Base-by-base conservation (phyloP, 2,329 filamentous ascomycete species). In the Trichophyton mentagrophytes region DNA sequence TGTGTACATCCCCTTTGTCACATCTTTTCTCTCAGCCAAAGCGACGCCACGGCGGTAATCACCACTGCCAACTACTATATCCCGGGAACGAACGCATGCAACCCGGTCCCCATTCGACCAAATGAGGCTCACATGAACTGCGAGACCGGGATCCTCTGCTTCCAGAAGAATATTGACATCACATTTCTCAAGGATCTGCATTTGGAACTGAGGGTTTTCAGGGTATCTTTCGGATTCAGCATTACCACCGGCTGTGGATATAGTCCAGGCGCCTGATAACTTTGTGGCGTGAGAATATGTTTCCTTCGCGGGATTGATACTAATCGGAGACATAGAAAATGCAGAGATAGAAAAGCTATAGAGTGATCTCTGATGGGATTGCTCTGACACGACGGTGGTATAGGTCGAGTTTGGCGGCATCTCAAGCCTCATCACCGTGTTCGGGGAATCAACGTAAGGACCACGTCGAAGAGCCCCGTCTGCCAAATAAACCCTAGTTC, bases 381-480 rank as follows among this genome's bases (percentile, higher is more conserved):
- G 86, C 67, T 95, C 87, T 15, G 90, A 86, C 30, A 90, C 78
- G 6, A 91, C 88, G 3, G 88, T 76, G 0, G 83, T 85, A 66
- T 83, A 83, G 0, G 74, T 74, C 9, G 75, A 74, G 15, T 74
- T 71, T 1, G 78, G 70, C n/a, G 78, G 73, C 61, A 80, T 79
- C 30, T 88, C 82, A 63, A 95, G 80, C 61, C 87, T 85, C 51
- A 95, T 83, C 6, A 99, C 82, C 0, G 89, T 95, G 71, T 97
- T 95, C 1, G 90, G 90, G 1, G 91, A 95, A 73, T 96, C 92
- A 38, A 97, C 90, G 64, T 89, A 96, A n/a, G 89, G 88, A 0
- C 87, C 88, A 40, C 87, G 84, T 67, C 89, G 84, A 0, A 88
- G 72, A 25, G 85, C 82, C 5, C 84, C 83, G 61, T 92, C 88